These are phyloP conservation scores for Ceratocystiopsis minuta DNA, from an alignment of 2,329 filamentous ascomycete genomes.

Conservation along the genomic window DNA sequence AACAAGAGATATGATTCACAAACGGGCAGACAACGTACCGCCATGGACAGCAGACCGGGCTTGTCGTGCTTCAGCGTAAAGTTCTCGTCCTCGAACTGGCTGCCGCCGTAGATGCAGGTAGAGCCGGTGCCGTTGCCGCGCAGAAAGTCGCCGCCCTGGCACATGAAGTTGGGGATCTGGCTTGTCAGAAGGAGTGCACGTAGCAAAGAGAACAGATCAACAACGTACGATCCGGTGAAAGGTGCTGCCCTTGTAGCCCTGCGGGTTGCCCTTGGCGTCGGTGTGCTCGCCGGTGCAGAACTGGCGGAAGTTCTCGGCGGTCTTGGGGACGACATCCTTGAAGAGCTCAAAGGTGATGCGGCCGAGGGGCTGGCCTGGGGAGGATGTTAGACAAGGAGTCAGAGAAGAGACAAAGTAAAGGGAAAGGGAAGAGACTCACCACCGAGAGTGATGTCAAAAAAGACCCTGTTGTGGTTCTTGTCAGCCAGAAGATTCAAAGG, in stretches of 20 bases:
- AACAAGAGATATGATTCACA: no score
- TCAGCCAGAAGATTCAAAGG: no score
- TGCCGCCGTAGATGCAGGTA: constrained; percentile 70
- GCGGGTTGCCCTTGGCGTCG: constrained; percentile 55
- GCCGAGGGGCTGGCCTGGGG: constrained; percentile 64
- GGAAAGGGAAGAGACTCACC: constrained; percentile 29
- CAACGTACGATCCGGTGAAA: constrained; percentile 83
- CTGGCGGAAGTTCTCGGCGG: constrained; percentile 91
- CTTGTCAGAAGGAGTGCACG: neutral
- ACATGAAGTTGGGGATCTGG: constrained; percentile 92
- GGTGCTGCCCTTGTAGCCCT: constrained; percentile 87
- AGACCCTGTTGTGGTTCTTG: constrained; percentile 11
- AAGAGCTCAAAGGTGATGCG: constrained; percentile 85
- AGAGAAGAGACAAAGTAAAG: neutral
- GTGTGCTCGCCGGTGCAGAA: constrained; percentile 92
- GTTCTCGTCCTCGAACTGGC: constrained; percentile 79
- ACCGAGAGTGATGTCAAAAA: constrained; percentile 41
- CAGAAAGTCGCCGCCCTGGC: constrained; percentile 83
- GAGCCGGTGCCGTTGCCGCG: constrained; percentile 85
- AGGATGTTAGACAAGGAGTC: neutral
- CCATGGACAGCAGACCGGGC: constrained; percentile 79
- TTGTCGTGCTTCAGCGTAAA: constrained; percentile 63
- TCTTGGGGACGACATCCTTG: constrained; percentile 65
- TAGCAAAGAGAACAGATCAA: constrained; percentile 16
- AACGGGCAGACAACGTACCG: constrained; percentile 33